Base-by-base conservation (phyloP, 2,329 filamentous ascomycete species). In the Colletotrichum acutatum region DNA sequence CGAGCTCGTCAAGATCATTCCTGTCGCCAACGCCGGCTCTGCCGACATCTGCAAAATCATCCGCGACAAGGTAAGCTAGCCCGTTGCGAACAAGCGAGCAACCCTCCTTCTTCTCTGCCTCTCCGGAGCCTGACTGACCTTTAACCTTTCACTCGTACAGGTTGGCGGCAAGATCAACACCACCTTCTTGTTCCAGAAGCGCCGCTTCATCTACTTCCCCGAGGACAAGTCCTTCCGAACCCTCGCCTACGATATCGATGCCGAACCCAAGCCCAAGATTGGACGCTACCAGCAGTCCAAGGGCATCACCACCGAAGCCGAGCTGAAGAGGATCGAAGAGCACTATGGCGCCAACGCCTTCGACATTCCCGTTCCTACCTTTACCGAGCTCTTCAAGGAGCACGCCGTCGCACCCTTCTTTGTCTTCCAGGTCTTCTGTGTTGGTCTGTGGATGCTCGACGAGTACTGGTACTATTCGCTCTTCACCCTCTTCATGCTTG, bases 391-490 rank as follows among this genome's bases (percentile, higher is more conserved):
- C 62, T 99, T 98, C 90, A 94, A 97, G 83, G 97, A 99, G 84
- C 97, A 99, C 83, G 96, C 97, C 28, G 97, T 99, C 26, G 97
- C 97, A 26, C 97, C 97, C 5, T 99, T 99, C 88, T 99, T 99
- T 84, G 95, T 99, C 75, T 99, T 99, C 86, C 97, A 99, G 87
- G 89, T 99, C 74, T 99, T 99, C 87, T 99, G 97, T 78, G 97
- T 99, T 71, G 97, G 97, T 19, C 86, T 99, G 74, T 99, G 97
- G 97, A 94, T 98, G 92, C 86, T 99, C 80, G 97, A 99, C 80
- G 97, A 99, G 84, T 99, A 98, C 85, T 99, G 97, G 97, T 99
- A 99, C 87, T 99, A 99, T 86, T 98, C 97, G 74, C 90, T 99
- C 24, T 99, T 99, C 84, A 99, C 97, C 0, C 91, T 99, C 26